Percentiles rank a stretch among this genome's conserved stretches.
Conservation (phyloP, 2,329 filamentous ascomycete species). For the Epichloe festucae region DNA sequence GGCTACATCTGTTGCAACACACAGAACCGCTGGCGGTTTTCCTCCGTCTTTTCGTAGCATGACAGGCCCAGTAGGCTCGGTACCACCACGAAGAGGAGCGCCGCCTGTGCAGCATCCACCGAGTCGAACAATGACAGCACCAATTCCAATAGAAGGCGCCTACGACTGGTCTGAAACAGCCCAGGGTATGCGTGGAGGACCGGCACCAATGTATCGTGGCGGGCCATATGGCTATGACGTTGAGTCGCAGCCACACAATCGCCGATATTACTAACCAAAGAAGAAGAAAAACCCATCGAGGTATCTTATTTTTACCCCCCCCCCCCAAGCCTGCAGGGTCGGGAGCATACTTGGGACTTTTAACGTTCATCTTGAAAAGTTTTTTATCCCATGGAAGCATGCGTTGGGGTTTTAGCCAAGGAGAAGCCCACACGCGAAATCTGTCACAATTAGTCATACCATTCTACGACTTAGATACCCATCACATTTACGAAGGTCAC, state of each 20-base stretch:
- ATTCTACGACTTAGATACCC: neutral
- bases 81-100: slow-evolving; percentile 16
- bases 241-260: slow-evolving; percentile 16
- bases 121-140: slow-evolving; percentile 33
- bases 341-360: neutral
- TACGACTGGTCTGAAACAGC: slow-evolving; percentile 13
- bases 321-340: neutral
- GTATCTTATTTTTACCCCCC: neutral
- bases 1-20: slow-evolving; percentile 17
- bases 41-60: slow-evolving; percentile 20
- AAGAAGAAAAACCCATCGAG: neutral
- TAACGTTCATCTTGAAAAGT: neutral
- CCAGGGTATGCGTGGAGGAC: slow-evolving; percentile 9
- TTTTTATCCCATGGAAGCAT: neutral
- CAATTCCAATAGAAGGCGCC: slow-evolving; percentile 10
- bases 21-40: slow-evolving; percentile 11
- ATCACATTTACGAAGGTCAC: neutral
- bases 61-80: slow-evolving; percentile 19
- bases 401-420: neutral
- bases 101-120: slow-evolving; percentile 22
- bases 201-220: slow-evolving; percentile 12
- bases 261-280: slow-evolving; percentile 4
- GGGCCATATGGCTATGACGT: slow-evolving; percentile 23
- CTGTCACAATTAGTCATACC: neutral
- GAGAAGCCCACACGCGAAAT: neutral